Percentiles rank a stretch among this genome's conserved stretches.
phyloP scores from a whole-genome alignment of 2,329 filamentous ascomycete species.

The Ceratocystiopsis minuta region DNA sequence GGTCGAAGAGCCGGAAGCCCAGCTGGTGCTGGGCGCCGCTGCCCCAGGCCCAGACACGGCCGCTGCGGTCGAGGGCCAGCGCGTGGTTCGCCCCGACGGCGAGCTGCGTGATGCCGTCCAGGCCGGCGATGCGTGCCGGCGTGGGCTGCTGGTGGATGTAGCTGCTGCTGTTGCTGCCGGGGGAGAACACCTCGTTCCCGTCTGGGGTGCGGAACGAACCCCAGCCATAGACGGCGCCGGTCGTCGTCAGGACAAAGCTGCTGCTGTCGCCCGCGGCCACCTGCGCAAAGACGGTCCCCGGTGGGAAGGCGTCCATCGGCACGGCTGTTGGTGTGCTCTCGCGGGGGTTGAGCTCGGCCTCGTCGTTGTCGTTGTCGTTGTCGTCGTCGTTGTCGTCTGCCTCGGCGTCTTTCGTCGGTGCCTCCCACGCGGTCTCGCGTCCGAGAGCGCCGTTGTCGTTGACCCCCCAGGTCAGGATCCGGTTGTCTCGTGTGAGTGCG shows the following conservation, averaged over 20 bases:
- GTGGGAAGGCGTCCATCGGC: conserved; percentile 28
- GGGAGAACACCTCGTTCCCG: neutral
- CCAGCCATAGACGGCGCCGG: conserved; percentile 61
- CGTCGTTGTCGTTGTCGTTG: conserved; percentile 23
- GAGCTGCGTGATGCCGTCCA: conserved; percentile 30
- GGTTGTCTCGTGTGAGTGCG: conserved; percentile 46
- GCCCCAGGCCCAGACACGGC: conserved; percentile 40
- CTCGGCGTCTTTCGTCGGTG: conserved; percentile 9
- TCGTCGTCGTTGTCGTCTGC: neutral
- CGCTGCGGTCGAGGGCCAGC: conserved; percentile 25
- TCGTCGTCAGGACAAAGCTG: conserved; percentile 51
- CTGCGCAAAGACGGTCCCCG: conserved; percentile 22
- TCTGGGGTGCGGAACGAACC: conserved; percentile 38
- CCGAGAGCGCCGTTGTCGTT: conserved; percentile 52
- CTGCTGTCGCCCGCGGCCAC: conserved; percentile 51
- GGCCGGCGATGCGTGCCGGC: conserved; percentile 29
- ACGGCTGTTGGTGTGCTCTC: conserved; percentile 40
- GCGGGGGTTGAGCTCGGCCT: conserved; percentile 30
- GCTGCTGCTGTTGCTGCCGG: no score
- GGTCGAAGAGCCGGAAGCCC: conserved; percentile 22
- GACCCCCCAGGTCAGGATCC: conserved; percentile 51
- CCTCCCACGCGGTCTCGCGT: conserved; percentile 37
- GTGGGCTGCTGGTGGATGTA: conserved; percentile 3
- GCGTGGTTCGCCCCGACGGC: conserved; percentile 39
- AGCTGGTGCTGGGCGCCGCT: conserved; percentile 46